Evolutionary conservation across 225 moss, liverwort and hornwort species (phyloP).

Genomic region (Rhytidiadelphus loreus): DNA sequence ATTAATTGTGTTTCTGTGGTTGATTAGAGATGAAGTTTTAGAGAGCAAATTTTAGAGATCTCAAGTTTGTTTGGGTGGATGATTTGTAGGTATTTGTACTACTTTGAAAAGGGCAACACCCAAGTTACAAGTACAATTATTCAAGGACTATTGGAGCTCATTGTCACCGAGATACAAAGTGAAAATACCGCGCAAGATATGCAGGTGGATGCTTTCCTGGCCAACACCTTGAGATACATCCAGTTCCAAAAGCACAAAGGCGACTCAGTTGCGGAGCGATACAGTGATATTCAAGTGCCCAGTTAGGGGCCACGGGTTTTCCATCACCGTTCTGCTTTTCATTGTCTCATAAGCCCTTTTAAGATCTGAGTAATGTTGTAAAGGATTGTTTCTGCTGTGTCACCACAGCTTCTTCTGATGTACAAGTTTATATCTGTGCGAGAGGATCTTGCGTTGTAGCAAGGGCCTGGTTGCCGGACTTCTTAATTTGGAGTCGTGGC

Average conservation of each 20-base stretch:
- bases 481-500: slow-evolving; percentile 11
- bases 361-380: slow-evolving; percentile 24
- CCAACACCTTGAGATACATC: slow-evolving; percentile 87
- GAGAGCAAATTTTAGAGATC: background rate
- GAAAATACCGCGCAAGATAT: slow-evolving; percentile 87
- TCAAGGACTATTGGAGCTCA: slow-evolving; percentile 92
- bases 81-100: slow-evolving; percentile 76
- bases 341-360: slow-evolving; percentile 8
- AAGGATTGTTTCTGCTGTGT: slow-evolving; percentile 29
- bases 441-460: slow-evolving; percentile 2
- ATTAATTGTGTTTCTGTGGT: background rate
- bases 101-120: slow-evolving; percentile 89
- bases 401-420: slow-evolving; percentile 3
- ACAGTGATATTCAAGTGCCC: slow-evolving; percentile 62
- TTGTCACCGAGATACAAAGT: slow-evolving; percentile 91
- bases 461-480: slow-evolving; percentile 6
- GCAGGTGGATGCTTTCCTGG: slow-evolving; percentile 92
- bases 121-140: slow-evolving; percentile 95
- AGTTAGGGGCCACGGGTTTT: slow-evolving; percentile 1
- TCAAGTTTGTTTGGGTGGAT: background rate
- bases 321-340: background rate
- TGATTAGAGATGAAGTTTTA: background rate
- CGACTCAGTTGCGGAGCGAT: slow-evolving; percentile 80
- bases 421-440: slow-evolving; percentile 12
- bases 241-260: slow-evolving; percentile 95